Percentiles rank a stretch among this genome's conserved stretches.
Evolutionary conservation across 1,284 basidiomycete species (phyloP).

Genomic region (Ganoderma meredithae): DNA sequence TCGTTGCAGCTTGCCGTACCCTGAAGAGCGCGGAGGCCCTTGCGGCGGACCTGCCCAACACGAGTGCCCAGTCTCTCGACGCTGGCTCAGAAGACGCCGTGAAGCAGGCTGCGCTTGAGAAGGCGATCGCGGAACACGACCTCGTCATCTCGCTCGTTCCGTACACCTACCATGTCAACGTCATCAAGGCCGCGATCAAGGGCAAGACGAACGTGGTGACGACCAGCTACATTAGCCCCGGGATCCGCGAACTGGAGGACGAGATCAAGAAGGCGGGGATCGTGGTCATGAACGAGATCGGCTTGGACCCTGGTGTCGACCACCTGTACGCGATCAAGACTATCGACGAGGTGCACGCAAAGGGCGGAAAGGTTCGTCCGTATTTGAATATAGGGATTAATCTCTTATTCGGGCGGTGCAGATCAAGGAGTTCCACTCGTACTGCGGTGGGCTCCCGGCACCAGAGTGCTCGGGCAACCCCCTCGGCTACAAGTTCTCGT

Average conservation of each 20-base stretch:
- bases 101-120: slow-evolving; percentile 72
- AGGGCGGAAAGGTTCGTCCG: slow-evolving; percentile 85
- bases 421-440: slow-evolving; percentile 95
- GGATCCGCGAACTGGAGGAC: slow-evolving; percentile 88
- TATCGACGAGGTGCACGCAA: slow-evolving; percentile 92
- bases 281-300: slow-evolving; percentile 98
- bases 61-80: slow-evolving; percentile 85
- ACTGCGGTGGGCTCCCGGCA: slow-evolving; percentile 96
- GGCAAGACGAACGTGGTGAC: slow-evolving; percentile 96
- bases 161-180: slow-evolving; percentile 90
- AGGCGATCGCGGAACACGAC: slow-evolving; percentile 86
- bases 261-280: slow-evolving; percentile 91
- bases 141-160: slow-evolving; percentile 97
- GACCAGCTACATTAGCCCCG: slow-evolving; percentile 92
- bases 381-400: background rate
- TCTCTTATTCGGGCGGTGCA: slow-evolving; percentile 37
- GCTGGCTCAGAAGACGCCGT: slow-evolving; percentile 60
- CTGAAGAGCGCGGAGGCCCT: slow-evolving; percentile 79
- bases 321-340: slow-evolving; percentile 98
- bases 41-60: slow-evolving; percentile 70
- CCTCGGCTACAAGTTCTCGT: slow-evolving; percentile 99
- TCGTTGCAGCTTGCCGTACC: slow-evolving; percentile 79
- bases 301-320: slow-evolving; percentile 95
- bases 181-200: slow-evolving; percentile 97
- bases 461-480: slow-evolving; percentile 93